Evolutionary conservation across 1,139 yeast species (phyloP), one percentile per base, ranked within the genome.

Genomic region (Debaryomyces udenii): DNA sequence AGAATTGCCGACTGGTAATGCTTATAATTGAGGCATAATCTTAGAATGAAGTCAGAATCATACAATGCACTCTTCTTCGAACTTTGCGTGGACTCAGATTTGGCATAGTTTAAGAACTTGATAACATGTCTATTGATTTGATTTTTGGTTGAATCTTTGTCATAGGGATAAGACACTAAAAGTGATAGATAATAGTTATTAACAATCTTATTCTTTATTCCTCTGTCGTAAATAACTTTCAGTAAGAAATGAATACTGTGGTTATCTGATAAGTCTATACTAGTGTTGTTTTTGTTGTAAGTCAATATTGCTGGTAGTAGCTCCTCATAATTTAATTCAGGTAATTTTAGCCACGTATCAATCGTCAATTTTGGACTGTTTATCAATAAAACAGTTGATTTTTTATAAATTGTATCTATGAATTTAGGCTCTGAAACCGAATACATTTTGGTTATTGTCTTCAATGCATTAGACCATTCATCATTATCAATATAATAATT

Each of bases 131-230:
- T 63, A 10, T 57, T 53, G 23, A 57, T 46, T 27, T 30, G 62
- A 59, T 44, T 75, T 68, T 35, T 64, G 56, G 48, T 70, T 75
- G 44, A 64, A 61, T 55, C 59, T 2, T 49, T 44, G 2, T 47
- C 37, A 3, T 57, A 50, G 0, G 80, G 78, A 51, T 79, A 79
- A 1, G 85, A 75, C 1, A 91, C 80, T 51, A 90, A 68, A 42
- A 90, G 70, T 22, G 90, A 80, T n/a, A 90, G 66, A 38, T 84
- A 77, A 5, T 90, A 78, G 54, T 89, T 88, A 57, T 83, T 89
- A 20, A 91, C 69, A 3, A 76, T 74, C 3, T 76, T 64, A 40
- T 74, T 82, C 14, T 64, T 70, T 6, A 68, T 57, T 2, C 70
- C 70, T 40, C 74, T 71, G n/a, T 74, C 81, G 43, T 72, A 71